A percentile compares a stretch with the other conserved stretches of the same genome.
Evolutionary conservation across 2,329 filamentous ascomycete species (phyloP).

Genomic region (Sarocladium strictum): DNA sequence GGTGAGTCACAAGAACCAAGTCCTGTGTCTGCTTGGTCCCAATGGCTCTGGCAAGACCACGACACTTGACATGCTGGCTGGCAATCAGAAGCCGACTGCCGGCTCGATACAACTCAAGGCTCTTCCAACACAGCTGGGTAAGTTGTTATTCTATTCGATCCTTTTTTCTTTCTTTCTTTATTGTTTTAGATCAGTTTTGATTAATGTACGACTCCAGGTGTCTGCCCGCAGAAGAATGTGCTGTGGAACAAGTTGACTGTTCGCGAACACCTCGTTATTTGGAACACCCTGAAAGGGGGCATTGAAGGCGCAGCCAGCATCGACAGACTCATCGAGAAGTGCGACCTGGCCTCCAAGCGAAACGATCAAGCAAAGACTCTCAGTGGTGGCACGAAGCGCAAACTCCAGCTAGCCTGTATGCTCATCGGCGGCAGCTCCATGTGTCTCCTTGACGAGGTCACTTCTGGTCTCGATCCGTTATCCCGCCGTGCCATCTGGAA

Average conservation of each 20-base stretch:
- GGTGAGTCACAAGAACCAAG: constrained; percentile 65
- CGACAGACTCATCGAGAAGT: too few relatives aligned
- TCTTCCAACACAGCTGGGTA: not conserved
- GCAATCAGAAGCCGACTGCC: constrained; percentile 49
- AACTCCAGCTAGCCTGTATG: constrained; percentile 74
- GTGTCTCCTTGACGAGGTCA: constrained; percentile 71
- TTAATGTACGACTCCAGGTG: constrained; percentile 39
- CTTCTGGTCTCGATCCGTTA: constrained; percentile 66
- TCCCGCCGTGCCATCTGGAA: constrained; percentile 46
- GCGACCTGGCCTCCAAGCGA: too few relatives aligned
- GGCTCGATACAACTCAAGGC: constrained; percentile 52
- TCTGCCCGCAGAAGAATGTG: constrained; percentile 71
- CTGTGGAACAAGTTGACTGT: constrained; percentile 70
- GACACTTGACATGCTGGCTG: constrained; percentile 24
- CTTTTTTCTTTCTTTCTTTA: too few relatives aligned
- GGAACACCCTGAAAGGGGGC: constrained; percentile 65
- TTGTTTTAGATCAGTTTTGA: too few relatives aligned
- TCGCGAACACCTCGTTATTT: constrained; percentile 63
- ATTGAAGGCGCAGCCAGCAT: constrained; percentile 35
- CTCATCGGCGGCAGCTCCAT: constrained; percentile 67
- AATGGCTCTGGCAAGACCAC: constrained; percentile 76
- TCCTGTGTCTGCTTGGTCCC: constrained; percentile 63
- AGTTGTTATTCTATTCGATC: not conserved
- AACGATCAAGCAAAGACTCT: constrained; percentile 56
- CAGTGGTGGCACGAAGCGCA: constrained; percentile 71